Base-by-base conservation (phyloP, 345 rosid species). In the Isatis tinctoria region DNA sequence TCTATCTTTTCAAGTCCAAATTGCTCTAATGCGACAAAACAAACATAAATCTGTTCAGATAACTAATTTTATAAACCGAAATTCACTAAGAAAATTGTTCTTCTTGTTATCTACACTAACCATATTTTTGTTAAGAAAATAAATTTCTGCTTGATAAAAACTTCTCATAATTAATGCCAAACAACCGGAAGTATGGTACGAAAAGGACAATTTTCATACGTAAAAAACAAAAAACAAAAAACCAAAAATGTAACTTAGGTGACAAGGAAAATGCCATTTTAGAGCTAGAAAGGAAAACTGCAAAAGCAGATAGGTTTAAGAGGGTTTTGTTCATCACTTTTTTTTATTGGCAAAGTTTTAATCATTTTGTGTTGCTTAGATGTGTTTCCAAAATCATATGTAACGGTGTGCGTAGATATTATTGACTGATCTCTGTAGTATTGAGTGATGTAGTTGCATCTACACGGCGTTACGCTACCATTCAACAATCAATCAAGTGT, bases 401-500 rank as follows among this genome's bases (percentile, higher is more conserved):
- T 12, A 27, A 14, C 16, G 26, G 13, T 72, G 57, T 65, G 71
- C 30, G 4, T 64, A 56, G 47, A 33, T n/a, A 54, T 51, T 53
- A 41, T 54, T 56, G 65, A 49, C 30, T 49, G n/a, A n/a, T n/a
- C n/a, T 35, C 7, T 41, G 45, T 6, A 18, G 4, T 51, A 51
- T 51, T 11, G 35, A 52, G 60, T 58, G 60, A 22, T 59, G 58
- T 43, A 54, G 65, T 43, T 43, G 60, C 66, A 14, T 51, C 28
- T n/a, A 65, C 72, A 32, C n/a, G 20, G 32, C 39, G 26, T 67
- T 74, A 74, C 68, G 62, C 36, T 67, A 67, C 68, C 73, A 30
- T 48, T 74, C 37, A 67, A 45, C 52, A 45, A 65, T 65, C 67
- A 49, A 74, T 49, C 78, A 74, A 67, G 73, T 74, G 59, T 18